Conservation (phyloP, 2,329 filamentous ascomycete genomes). For the Trichoderma oligosporum region DNA sequence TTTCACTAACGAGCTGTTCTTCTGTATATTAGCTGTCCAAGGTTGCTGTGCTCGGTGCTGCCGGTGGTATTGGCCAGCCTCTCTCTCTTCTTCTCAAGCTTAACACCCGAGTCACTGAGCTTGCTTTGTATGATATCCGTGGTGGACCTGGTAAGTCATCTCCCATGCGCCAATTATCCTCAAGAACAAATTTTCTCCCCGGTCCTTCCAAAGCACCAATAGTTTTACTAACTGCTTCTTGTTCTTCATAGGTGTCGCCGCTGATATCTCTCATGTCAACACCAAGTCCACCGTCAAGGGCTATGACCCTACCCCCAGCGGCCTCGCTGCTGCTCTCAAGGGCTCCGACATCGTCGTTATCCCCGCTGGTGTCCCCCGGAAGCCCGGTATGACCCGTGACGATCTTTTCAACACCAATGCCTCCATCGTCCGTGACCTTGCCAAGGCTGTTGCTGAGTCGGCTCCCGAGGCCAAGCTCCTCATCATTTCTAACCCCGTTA, state of each 20-base stretch:
- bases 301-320: slow-evolving; percentile 72
- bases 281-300: slow-evolving; percentile 93
- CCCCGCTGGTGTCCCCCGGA: slow-evolving; percentile 96
- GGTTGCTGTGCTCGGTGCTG: slow-evolving; percentile 94
- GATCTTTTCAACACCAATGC: slow-evolving; percentile 99
- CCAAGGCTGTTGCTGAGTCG: slow-evolving; percentile 87
- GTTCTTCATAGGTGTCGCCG: slow-evolving; percentile 75
- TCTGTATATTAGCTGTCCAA: slow-evolving; percentile 71
- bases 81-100: slow-evolving; percentile 97
- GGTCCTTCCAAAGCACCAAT: neutral
- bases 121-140: slow-evolving; percentile 97
- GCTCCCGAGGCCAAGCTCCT: slow-evolving; percentile 91
- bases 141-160: slow-evolving; percentile 75
- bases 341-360: slow-evolving; percentile 93
- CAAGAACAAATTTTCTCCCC: neutral
- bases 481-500: slow-evolving; percentile 98
- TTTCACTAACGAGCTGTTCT: slow-evolving; percentile 19
- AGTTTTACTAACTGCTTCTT: slow-evolving; percentile 24
- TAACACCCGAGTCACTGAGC: slow-evolving; percentile 89
- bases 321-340: slow-evolving; percentile 76
- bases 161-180: slow-evolving; percentile 20
- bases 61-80: slow-evolving; percentile 97
- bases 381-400: slow-evolving; percentile 99
- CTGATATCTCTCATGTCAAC: slow-evolving; percentile 98
- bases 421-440: slow-evolving; percentile 96